Base-by-base conservation (phyloP, 2,329 filamentous ascomycete species). In the Trichocomaceae sp. region DNA sequence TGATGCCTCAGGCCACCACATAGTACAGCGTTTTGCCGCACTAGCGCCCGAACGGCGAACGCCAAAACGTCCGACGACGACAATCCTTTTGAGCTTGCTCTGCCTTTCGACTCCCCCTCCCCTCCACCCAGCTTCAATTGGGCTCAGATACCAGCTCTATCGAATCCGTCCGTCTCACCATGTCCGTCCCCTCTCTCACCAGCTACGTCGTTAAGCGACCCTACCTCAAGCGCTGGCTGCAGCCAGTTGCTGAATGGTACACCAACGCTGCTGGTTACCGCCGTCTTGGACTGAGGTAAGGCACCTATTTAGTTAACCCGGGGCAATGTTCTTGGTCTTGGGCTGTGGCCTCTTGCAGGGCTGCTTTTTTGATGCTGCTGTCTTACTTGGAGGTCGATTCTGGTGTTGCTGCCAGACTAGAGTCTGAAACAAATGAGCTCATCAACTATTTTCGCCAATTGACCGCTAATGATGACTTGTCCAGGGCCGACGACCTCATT, bases 401-500 rank as follows among this genome's bases (percentile, higher is more conserved):
- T 12, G 13, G 29, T 52, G 23, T 52, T 42, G 29, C 15, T 33
- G 50, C 41, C 23, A 29, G 33, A 15, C 39, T 26, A 41, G 23
- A 15, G 15, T 26, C 22, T 33, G 42, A 44, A 44, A 47, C 45
- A 39, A 22, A 37, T 37, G 31, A 44, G 31, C 29, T 39, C n/a
- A 41, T 17, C 26, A 29, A n/a, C n/a, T 29, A 29, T 29, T 41
- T 47, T 29, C n/a, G 19, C 19, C 22, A 47, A 29, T 50, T 44
- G 26, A 33, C 26, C n/a, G 17, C 55, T 53, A 31, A 57, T 22
- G 29, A 46, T 13, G 3, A 9, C 13, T 3, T 44, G 22, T 39
- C 23, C n/a, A 97, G 93, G 76, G 85, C 86, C 81, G 93, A 99
- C 76, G 93, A 99, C 73, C 78, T 99, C 72, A 88, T 96, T 72